Base-by-base conservation (phyloP, 495 filamentous ascomycete genomes). In the Amniculicola lignicola region DNA sequence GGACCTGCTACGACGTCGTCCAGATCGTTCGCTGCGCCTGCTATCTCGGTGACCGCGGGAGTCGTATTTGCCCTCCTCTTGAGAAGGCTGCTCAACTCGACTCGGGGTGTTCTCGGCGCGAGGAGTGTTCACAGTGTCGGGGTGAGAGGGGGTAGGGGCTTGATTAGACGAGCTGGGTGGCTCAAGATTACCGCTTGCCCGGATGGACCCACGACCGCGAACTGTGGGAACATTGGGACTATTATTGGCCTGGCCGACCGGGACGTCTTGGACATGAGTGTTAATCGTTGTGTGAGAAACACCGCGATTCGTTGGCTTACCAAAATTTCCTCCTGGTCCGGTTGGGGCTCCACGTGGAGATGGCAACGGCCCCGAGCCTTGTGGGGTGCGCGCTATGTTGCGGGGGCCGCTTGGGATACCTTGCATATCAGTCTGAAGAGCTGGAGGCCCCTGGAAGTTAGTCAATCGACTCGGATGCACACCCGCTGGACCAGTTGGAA, bases 401-500 rank as follows among this genome's bases (percentile, higher is more conserved):
- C 63, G 61, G 11, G 64, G 64, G 11, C 62, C 62, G 48, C 48
- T 54, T 35, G 64, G 58, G 4, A 51, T 53, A 27, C 31, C 16
- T 24, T 43, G 23, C 6, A 57, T 21, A 21, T 69, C 54, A 3
- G 64, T 67, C 24, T 65, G 67, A 22, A 64, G 11, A 21, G 49
- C 36, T 18, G 54, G 55, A 2, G 56, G 53, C n/a, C 27, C 25
- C 16, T 46, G 36, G 41, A 69, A 45, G 25, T 63, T 45, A 12
- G 22, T 47, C 40, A 67, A 27, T 0, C 69, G 69, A 46, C 66
- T 70, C 2, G 69, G 69, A 51, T 72, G 69, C 19, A 70, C 53
- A 21, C 59, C 52, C 14, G 64, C 19, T 5, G 41, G 21, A 47
- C 16, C 4, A 49, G 47, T 35, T 57, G 41, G 37, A 45, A 22